Percentiles rank a stretch among this genome's conserved stretches.
phyloP scores from a whole-genome alignment of 169 alveolate species.

The Eimeria maxima region DNA sequence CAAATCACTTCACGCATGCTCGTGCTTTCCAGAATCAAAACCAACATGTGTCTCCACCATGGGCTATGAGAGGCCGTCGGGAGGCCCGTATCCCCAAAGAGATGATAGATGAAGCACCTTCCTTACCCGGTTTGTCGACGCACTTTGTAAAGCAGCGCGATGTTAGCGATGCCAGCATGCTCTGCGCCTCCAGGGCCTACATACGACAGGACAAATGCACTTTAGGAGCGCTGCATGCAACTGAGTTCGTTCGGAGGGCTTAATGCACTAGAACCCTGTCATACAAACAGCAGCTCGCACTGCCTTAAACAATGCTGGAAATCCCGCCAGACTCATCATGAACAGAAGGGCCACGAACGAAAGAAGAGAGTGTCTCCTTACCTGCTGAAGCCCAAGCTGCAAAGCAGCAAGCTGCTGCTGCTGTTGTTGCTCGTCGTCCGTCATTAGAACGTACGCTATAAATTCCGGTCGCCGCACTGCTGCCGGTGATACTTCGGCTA shows the following conservation, averaged over 20 bases:
- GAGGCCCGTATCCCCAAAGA: background rate
- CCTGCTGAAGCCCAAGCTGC: slow-evolving; percentile 74
- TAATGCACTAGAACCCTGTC: no score
- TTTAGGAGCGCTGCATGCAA: background rate
- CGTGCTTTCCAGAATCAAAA: background rate
- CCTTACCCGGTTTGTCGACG: slow-evolving; percentile 58
- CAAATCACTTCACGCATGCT: background rate
- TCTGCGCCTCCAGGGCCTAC: slow-evolving; percentile 67
- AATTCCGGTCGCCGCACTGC: background rate
- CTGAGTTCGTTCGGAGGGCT: background rate
- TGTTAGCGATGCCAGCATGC: slow-evolving; percentile 57
- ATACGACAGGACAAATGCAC: background rate
- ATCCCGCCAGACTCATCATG: background rate
- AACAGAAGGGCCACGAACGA: background rate
- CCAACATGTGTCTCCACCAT: background rate
- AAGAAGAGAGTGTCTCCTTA: background rate
- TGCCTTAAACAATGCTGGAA: background rate
- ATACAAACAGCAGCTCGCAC: background rate
- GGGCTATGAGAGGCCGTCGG: background rate
- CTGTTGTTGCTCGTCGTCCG: slow-evolving; percentile 74
- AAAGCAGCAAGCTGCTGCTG: slow-evolving; percentile 73
- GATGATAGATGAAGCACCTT: background rate
- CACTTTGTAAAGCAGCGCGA: slow-evolving; percentile 58
- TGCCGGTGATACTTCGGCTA: background rate
- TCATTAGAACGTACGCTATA: background rate